phyloP scores from a whole-genome alignment of 2,329 filamentous ascomycete species.

The Aspergillus versicolor region DNA sequence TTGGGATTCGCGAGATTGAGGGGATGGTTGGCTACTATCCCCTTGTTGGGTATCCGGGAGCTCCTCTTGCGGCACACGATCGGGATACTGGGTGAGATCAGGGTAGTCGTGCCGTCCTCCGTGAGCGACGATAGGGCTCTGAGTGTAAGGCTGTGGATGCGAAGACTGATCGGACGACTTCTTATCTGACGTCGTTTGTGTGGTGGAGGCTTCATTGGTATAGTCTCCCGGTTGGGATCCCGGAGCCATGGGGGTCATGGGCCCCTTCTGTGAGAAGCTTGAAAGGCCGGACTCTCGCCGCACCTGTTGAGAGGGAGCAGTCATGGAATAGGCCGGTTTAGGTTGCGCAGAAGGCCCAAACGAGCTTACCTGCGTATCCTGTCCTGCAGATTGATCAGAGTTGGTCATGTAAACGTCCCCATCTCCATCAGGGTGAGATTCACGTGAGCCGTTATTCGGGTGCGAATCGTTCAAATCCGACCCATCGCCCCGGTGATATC shows the following conservation, averaged over 20 bases:
- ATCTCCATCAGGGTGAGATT: constrained; percentile 42
- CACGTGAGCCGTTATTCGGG: constrained; percentile 57
- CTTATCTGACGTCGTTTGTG: constrained; percentile 77
- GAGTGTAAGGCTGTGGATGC: constrained; percentile 66
- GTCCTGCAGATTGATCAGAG: constrained; percentile 44
- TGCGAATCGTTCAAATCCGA: constrained; percentile 38
- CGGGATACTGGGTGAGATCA: constrained; percentile 51
- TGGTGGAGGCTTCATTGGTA: constrained; percentile 87
- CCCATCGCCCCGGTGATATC: constrained; percentile 48
- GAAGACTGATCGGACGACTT: constrained; percentile 73
- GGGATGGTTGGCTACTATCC: constrained; percentile 34
- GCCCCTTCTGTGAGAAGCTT: constrained; percentile 49
- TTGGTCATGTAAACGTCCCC: constrained; percentile 64
- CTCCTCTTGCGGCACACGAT: constrained; percentile 56
- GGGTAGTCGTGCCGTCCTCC: constrained; percentile 49
- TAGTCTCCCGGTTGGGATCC: constrained; percentile 62
- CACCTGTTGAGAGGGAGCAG: constrained; percentile 47
- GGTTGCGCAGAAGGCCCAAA: constrained; percentile 53
- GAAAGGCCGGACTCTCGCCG: constrained; percentile 47
- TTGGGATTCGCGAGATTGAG: constrained; percentile 25
- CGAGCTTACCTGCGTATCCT: constrained; percentile 47
- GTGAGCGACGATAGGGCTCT: constrained; percentile 52
- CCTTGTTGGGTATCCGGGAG: constrained; percentile 64
- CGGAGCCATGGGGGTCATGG: constrained; percentile 58
- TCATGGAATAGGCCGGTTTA: constrained; percentile 46